Conservation (phyloP, 2,329 filamentous ascomycete genomes). For the Clarireedia homoeocarpa region DNA sequence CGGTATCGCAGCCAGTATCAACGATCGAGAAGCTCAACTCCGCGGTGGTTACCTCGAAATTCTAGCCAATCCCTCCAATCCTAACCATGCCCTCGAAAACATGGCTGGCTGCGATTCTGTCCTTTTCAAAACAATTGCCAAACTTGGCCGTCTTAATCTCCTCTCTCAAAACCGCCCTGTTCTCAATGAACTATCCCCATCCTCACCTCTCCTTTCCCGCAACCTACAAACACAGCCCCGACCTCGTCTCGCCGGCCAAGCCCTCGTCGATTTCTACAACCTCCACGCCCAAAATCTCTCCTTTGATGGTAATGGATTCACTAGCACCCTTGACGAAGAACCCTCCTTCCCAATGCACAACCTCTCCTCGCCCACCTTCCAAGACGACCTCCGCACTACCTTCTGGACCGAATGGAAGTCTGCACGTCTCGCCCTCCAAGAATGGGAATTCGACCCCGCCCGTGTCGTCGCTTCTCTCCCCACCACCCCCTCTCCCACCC, state of each 20-base stretch:
- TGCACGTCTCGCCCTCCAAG: slow-evolving; percentile 65
- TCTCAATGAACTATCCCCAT: slow-evolving; percentile 35
- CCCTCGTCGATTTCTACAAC: slow-evolving; percentile 42
- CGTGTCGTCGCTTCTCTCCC: slow-evolving; percentile 45
- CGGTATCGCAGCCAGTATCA: slow-evolving; percentile 84
- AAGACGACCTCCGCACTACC: slow-evolving; percentile 52
- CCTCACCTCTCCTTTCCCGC: slow-evolving; percentile 15
- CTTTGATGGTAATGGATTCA: slow-evolving; percentile 62
- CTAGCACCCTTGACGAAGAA: slow-evolving; percentile 46
- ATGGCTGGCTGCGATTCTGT: slow-evolving; percentile 79
- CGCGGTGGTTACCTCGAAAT: slow-evolving; percentile 54
- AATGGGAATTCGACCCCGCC: slow-evolving; percentile 66
- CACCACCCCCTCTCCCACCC: slow-evolving; percentile 43
- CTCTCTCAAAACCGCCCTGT: slow-evolving; percentile 63
- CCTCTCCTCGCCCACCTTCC: slow-evolving; percentile 32
- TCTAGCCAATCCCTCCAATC: slow-evolving; percentile 54
- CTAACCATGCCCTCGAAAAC: slow-evolving; percentile 58
- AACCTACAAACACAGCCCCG: slow-evolving; percentile 24
- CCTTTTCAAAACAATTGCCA: slow-evolving; percentile 78
- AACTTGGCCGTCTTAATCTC: slow-evolving; percentile 76
- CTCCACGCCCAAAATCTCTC: slow-evolving; percentile 46
- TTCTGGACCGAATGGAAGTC: slow-evolving; percentile 88
- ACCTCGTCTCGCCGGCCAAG: slow-evolving; percentile 35
- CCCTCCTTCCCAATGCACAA: slow-evolving; percentile 34
- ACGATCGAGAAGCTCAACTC: slow-evolving; percentile 82